These are phyloP conservation scores for Aegilops sharonensis DNA, from an alignment of 176 grass and related monocot genomes.

Conservation along the genomic window DNA sequence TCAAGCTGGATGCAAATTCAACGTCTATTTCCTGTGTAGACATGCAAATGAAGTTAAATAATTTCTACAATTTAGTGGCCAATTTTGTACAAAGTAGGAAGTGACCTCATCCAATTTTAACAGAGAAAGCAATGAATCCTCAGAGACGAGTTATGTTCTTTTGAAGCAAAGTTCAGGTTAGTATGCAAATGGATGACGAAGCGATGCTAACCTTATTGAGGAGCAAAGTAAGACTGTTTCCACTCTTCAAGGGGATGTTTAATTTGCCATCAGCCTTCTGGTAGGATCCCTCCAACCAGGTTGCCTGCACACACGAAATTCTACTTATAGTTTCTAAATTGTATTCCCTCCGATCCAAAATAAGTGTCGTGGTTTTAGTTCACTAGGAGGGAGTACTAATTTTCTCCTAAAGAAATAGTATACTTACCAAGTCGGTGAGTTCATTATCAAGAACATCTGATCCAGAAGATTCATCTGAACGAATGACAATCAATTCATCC, in stretches of 20 bases:
- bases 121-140: not conserved
- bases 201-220: slow-evolving; percentile 59
- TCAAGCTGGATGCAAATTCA: slow-evolving; percentile 72
- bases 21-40: slow-evolving; percentile 79
- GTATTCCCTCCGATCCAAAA: too few relatives aligned
- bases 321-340: not conserved
- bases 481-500: slow-evolving; percentile 76
- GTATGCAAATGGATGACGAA: not conserved
- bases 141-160: not conserved
- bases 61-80: not conserved
- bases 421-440: slow-evolving; percentile 63
- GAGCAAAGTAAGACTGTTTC: slow-evolving; percentile 59
- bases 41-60: not conserved
- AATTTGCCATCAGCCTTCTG: slow-evolving; percentile 56
- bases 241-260: slow-evolving; percentile 70
- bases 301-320: slow-evolving; percentile 49
- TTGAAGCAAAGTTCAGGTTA: not conserved
- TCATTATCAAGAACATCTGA: slow-evolving; percentile 68
- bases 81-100: not conserved
- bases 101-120: not conserved
- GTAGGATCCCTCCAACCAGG: slow-evolving; percentile 80
- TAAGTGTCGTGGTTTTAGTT: too few relatives aligned
- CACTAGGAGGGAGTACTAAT: not conserved
- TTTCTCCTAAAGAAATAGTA: not conserved
- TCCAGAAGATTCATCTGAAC: slow-evolving; percentile 63